Base-by-base conservation (phyloP, 2,329 filamentous ascomycete genomes). In the Fusarium siculi region DNA sequence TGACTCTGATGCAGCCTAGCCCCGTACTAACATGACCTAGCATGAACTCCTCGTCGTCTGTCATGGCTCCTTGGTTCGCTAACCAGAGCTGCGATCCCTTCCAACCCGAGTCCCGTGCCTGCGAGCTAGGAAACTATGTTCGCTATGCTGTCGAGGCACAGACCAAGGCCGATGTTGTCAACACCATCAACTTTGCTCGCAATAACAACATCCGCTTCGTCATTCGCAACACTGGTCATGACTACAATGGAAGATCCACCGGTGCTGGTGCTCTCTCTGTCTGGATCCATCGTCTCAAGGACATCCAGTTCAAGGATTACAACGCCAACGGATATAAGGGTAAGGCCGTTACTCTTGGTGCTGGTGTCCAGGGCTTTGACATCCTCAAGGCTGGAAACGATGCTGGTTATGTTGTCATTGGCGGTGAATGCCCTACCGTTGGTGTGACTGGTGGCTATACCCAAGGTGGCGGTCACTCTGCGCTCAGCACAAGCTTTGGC, bases 391-490 rank as follows among this genome's bases (percentile, higher is more conserved):
- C 83, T 43, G 87, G 87, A 4, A 42, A 74, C 12, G 76, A 85
- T 18, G 78, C 82, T 34, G 85, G 85, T 1, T 81, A 86, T 50
- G 83, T 82, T 0, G 82, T 89, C 4, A 84, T 90, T 8, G 87
- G 85, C 23, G 89, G 89, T 12, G 87, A 88, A 23, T 88, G 88
- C 65, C 74, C 78, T 2, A 87, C 86, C 0, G 89, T 92, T 12
- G 89, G 90, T 3, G 75, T 90, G 4, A 86, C 88, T 5, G 54
- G 54, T 36, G 90, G 90, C 2, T 92, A 88, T 74, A 86, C 84
- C 4, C 87, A 90, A 74, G 90, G 89, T 19, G 90, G 91, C 0
- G 76, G 76, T 0, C 89, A 91, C 75, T 86, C 84, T 2, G 81
- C 85, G 1, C 81, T 92, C 3, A 83, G 82, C 37, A 86, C 86